These are phyloP conservation scores for Dryas alaskensis DNA, from an alignment of 306 rosid genomes.

Conservation along the genomic window DNA sequence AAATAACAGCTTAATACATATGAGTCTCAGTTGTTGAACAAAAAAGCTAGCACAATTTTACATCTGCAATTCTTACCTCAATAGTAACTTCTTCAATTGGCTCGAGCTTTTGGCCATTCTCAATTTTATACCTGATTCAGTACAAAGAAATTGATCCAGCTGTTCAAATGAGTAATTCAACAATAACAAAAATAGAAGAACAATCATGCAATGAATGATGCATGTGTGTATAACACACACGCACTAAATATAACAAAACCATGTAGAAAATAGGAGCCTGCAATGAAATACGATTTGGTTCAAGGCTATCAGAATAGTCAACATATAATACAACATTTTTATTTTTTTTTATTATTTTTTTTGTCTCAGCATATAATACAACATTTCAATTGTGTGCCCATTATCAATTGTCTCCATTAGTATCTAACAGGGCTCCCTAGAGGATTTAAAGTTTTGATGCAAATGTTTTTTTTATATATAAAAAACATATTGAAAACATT, in stretches of 20 bases:
- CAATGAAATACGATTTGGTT: background rate
- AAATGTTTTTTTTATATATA: background rate
- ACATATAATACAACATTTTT: too few relatives aligned
- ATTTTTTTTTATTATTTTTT: background rate
- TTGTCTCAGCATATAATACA: background rate
- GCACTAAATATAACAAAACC: background rate
- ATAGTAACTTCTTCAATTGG: conserved; percentile 95
- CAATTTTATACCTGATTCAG: conserved; percentile 81
- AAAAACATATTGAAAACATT: background rate
- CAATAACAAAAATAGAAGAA: background rate
- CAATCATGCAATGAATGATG: background rate
- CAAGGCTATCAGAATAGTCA: background rate
- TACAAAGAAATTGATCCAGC: conserved; percentile 7
- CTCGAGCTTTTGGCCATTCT: conserved; percentile 72
- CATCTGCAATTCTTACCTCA: conserved; percentile 54
- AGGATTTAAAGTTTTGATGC: background rate
- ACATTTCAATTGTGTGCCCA: background rate
- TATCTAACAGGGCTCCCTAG: background rate
- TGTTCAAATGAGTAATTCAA: conserved; percentile 15
- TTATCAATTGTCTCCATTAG: background rate
- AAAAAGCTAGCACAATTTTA: conserved; percentile 13
- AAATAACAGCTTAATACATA: conserved; percentile 21
- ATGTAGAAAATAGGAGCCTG: background rate
- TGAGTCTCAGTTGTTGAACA: conserved; percentile 14
- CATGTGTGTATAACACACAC: background rate